Conservation (phyloP, 2,329 filamentous ascomycete genomes). For the Pyrenochaeta sp. region DNA sequence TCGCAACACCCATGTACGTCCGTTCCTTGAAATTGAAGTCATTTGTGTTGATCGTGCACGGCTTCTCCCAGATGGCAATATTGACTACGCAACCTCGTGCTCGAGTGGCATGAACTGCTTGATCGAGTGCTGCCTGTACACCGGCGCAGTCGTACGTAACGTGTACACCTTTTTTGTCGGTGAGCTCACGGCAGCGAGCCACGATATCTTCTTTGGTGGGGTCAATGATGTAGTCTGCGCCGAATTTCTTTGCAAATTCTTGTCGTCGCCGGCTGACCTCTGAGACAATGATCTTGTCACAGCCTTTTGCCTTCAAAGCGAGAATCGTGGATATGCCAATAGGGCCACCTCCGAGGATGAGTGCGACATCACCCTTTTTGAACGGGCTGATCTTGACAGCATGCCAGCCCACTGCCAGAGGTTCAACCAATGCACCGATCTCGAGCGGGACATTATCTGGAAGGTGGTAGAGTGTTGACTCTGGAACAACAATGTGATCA, state of each 20-base stretch:
- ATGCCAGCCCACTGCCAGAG: slow-evolving; percentile 65
- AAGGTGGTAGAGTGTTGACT: slow-evolving; percentile 56
- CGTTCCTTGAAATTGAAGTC: slow-evolving; percentile 62
- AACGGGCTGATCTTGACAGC: slow-evolving; percentile 61
- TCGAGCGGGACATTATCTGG: slow-evolving; percentile 63
- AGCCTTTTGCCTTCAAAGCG: slow-evolving; percentile 41
- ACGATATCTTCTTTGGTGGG: slow-evolving; percentile 60
- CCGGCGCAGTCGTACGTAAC: slow-evolving; percentile 63
- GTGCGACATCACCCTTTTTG: slow-evolving; percentile 55
- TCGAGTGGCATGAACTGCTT: slow-evolving; percentile 58
- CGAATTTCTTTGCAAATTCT: slow-evolving; percentile 60
- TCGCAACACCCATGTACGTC: slow-evolving; percentile 62
- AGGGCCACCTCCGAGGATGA: slow-evolving; percentile 63
- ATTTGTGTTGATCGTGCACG: slow-evolving; percentile 59
- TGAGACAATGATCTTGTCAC: slow-evolving; percentile 60
- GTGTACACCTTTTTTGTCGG: slow-evolving; percentile 57
- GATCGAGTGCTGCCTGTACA: slow-evolving; percentile 60
- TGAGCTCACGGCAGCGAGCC: slow-evolving; percentile 53
- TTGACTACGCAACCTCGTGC: slow-evolving; percentile 63
- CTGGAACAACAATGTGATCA: slow-evolving; percentile 62
- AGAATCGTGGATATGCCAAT: slow-evolving; percentile 57
- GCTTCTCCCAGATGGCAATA: slow-evolving; percentile 65
- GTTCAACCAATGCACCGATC: slow-evolving; percentile 63
- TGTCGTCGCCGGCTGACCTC: slow-evolving; percentile 60
- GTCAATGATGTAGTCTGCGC: slow-evolving; percentile 62